Conservation (phyloP, 2,329 filamentous ascomycete species). For the Curvularia hawaiiensis region DNA sequence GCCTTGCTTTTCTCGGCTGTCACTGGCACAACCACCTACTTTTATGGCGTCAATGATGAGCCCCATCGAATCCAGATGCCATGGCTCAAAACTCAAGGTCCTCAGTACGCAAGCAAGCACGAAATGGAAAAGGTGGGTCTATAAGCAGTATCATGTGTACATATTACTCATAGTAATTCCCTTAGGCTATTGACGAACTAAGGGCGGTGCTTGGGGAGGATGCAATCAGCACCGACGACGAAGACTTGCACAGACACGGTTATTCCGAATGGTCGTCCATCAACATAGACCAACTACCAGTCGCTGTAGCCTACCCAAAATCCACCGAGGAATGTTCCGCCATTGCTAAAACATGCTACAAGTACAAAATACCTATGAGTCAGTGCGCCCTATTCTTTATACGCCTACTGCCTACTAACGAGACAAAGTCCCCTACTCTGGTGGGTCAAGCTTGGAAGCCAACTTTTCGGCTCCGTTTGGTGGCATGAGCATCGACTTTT, state of each 20-base stretch:
- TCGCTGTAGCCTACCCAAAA: constrained; percentile 68
- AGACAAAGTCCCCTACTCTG: constrained; percentile 73
- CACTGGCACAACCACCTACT: constrained; percentile 59
- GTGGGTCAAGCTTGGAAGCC: constrained; percentile 84
- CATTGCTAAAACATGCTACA: constrained; percentile 74
- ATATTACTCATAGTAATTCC: constrained; percentile 8
- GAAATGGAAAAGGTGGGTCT: constrained; percentile 57
- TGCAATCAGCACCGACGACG: constrained; percentile 66
- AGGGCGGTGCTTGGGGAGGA: constrained; percentile 60
- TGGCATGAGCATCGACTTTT: constrained; percentile 88
- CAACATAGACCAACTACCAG: constrained; percentile 66
- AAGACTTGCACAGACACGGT: constrained; percentile 67
- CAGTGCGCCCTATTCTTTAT: constrained; percentile 11
- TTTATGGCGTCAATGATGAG: constrained; percentile 54
- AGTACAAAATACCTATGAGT: constrained; percentile 77
- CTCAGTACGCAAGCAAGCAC: constrained; percentile 55
- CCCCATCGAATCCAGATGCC: constrained; percentile 34
- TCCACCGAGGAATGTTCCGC: constrained; percentile 67
- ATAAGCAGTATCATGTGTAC: neutral
- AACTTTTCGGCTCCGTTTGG: constrained; percentile 89
- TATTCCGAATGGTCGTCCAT: constrained; percentile 74
- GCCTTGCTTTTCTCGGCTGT: constrained; percentile 56
- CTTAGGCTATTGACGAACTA: constrained; percentile 62
- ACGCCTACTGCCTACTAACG: neutral
- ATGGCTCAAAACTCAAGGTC: constrained; percentile 35